Evolutionary conservation across 1,284 basidiomycete genomes (phyloP).

Genomic region (Agroathelia rolfsii): DNA sequence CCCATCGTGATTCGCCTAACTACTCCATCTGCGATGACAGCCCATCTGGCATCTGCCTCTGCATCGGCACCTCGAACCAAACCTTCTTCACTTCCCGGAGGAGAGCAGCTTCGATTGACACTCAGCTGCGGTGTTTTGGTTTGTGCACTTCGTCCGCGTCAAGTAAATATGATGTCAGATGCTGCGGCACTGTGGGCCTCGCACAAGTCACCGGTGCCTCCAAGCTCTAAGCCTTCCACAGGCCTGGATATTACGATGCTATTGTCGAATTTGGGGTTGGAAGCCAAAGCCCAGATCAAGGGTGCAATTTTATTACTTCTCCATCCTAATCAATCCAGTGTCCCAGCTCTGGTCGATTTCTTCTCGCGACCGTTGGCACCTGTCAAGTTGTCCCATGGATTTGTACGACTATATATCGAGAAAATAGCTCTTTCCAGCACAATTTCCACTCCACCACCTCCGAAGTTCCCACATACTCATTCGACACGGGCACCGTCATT

Average conservation of each 20-base stretch:
- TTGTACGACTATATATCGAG: slow-evolving; percentile 51
- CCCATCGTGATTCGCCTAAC: slow-evolving; percentile 44
- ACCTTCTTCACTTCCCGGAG: slow-evolving; percentile 7
- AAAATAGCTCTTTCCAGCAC: slow-evolving; percentile 27
- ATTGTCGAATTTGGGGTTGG: slow-evolving; percentile 23
- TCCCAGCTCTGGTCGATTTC: slow-evolving; percentile 27
- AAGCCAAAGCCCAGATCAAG: slow-evolving; percentile 29
- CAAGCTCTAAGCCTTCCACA: slow-evolving; percentile 9
- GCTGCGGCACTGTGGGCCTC: too few species aligned
- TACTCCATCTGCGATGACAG: slow-evolving; percentile 26
- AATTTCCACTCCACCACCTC: too few species aligned
- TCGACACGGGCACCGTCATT: too few species aligned
- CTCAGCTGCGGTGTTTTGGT: slow-evolving; percentile 34
- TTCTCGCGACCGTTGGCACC: slow-evolving; percentile 49
- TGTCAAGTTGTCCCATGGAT: slow-evolving; percentile 36
- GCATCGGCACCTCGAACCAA: too few species aligned
- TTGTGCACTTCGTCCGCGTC: slow-evolving; percentile 40
- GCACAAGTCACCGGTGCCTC: too few species aligned
- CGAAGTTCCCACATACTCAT: too few species aligned
- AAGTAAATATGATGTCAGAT: slow-evolving; percentile 38
- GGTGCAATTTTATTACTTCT: slow-evolving; percentile 43
- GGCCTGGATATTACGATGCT: slow-evolving; percentile 9
- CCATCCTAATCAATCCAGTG: slow-evolving; percentile 16
- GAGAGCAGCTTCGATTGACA: slow-evolving; percentile 11
- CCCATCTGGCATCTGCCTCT: slow-evolving; percentile 6